These are phyloP conservation scores for Geotrichum cucujoidarum DNA, from an alignment of 1,139 yeast genomes.

Conservation along the genomic window DNA sequence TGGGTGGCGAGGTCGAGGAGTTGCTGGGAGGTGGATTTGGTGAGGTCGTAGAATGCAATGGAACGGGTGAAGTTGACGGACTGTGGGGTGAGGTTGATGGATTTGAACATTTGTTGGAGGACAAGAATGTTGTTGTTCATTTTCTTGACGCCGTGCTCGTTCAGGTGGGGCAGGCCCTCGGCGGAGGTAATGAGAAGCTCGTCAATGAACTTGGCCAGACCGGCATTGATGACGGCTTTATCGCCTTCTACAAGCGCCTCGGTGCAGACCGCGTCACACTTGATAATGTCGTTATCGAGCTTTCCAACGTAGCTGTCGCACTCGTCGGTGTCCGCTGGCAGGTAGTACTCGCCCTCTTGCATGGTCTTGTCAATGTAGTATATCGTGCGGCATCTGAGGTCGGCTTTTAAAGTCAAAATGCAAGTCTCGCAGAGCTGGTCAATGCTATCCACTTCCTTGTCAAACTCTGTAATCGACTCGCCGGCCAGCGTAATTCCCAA, in stretches of 20 bases:
- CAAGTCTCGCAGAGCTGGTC: constrained; percentile 46
- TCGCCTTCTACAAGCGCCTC: constrained; percentile 32
- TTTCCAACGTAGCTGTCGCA: constrained; percentile 55
- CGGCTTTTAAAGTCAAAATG: constrained; percentile 58
- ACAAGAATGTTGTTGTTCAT: constrained; percentile 65
- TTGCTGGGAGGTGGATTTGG: constrained; percentile 35
- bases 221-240: constrained; percentile 39
- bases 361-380: constrained; percentile 52
- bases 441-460: constrained; percentile 45
- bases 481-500: constrained; percentile 31
- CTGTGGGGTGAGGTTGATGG: constrained; percentile 53
- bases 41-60: constrained; percentile 53
- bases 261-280: constrained; percentile 43
- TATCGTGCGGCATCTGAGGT: constrained; percentile 57
- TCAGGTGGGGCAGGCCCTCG: constrained; percentile 50
- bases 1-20: constrained; percentile 27
- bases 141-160: constrained; percentile 62
- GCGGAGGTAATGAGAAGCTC: constrained; percentile 58
- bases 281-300: constrained; percentile 55
- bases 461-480: constrained; percentile 46
- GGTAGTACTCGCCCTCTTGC: constrained; percentile 39
- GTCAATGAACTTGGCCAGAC: constrained; percentile 56
- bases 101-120: constrained; percentile 70
- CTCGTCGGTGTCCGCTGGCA: constrained; percentile 51
- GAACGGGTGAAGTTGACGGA: constrained; percentile 57